Evolutionary conservation across 192 early-diverging fungal species (phyloP).

Genomic region (Coemansia sp.): DNA sequence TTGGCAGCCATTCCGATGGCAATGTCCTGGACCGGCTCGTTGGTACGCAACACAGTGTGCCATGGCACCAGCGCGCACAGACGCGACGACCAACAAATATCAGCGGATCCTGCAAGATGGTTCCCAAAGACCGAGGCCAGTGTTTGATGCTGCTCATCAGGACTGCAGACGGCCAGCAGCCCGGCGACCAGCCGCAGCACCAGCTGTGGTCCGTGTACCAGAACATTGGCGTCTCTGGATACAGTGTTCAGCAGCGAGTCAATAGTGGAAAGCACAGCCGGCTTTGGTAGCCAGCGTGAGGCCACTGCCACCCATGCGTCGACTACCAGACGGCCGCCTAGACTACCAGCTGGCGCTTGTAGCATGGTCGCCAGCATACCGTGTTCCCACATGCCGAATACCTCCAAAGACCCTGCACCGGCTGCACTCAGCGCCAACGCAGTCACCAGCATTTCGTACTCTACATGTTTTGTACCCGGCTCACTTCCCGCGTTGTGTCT

Average conservation of each 20-base stretch:
- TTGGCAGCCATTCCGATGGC: background rate
- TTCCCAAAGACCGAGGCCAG: background rate
- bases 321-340: constrained; percentile 16
- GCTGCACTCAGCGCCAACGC: constrained; percentile 18
- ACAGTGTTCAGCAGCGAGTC: constrained; percentile 8
- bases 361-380: constrained; percentile 12
- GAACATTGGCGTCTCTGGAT: background rate
- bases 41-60: background rate
- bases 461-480: background rate
- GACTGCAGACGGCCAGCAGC: background rate
- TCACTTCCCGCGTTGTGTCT: background rate
- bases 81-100: background rate
- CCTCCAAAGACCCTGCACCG: constrained; percentile 10
- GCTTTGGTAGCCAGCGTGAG: constrained; percentile 4
- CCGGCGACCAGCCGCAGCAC: constrained; percentile 4
- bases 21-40: background rate
- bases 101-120: background rate
- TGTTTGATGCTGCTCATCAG: background rate
- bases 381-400: constrained; percentile 25
- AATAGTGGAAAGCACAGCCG: constrained; percentile 7
- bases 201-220: background rate
- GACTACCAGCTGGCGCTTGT: constrained; percentile 4
- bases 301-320: constrained; percentile 35
- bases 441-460: constrained; percentile 21
- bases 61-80: constrained; percentile 11